These are phyloP conservation scores for Magnolia sinica DNA, from an alignment of 164 flowering plant species.

Conservation along the genomic window DNA sequence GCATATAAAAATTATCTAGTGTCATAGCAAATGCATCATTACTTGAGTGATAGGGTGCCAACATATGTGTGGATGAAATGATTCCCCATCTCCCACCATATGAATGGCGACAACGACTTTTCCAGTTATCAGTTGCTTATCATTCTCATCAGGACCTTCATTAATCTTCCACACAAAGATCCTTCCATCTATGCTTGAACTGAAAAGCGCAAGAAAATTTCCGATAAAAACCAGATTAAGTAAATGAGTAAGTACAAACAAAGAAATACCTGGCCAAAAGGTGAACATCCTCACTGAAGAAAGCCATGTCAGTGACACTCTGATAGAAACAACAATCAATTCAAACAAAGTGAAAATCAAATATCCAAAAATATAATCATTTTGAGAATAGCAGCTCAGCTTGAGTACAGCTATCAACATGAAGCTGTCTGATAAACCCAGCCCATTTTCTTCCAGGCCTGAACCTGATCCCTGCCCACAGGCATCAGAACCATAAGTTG, in stretches of 20 bases:
- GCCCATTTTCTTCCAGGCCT: too few species aligned
- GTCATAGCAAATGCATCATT: conserved; percentile 9
- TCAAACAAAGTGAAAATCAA: not conserved
- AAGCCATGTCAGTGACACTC: conserved; percentile 97
- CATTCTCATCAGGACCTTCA: conserved; percentile 83
- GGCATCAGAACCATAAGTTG: too few species aligned
- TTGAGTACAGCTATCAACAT: too few species aligned
- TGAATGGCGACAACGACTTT: conserved; percentile 59
- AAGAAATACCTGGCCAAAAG: conserved; percentile 79
- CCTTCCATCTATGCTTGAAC: conserved; percentile 81
- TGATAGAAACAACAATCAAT: conserved; percentile 26
- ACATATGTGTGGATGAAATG: conserved; percentile 79
- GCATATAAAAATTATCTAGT: not conserved
- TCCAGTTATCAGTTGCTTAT: conserved; percentile 76
- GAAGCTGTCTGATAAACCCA: too few species aligned
- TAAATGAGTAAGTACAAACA: conserved; percentile 3
- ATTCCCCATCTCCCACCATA: conserved; percentile 58
- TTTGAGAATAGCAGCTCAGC: too few species aligned
- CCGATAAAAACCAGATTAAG: not conserved
- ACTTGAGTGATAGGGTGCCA: conserved; percentile 99
- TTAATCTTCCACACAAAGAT: conserved; percentile 86
- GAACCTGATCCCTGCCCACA: too few species aligned
- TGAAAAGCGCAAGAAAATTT: conserved; percentile 23
- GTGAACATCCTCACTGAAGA: conserved; percentile 96
- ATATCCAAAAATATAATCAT: not conserved